Evolutionary conservation across 2,329 filamentous ascomycete genomes (phyloP).

Genomic region (Claviceps sp.): DNA sequence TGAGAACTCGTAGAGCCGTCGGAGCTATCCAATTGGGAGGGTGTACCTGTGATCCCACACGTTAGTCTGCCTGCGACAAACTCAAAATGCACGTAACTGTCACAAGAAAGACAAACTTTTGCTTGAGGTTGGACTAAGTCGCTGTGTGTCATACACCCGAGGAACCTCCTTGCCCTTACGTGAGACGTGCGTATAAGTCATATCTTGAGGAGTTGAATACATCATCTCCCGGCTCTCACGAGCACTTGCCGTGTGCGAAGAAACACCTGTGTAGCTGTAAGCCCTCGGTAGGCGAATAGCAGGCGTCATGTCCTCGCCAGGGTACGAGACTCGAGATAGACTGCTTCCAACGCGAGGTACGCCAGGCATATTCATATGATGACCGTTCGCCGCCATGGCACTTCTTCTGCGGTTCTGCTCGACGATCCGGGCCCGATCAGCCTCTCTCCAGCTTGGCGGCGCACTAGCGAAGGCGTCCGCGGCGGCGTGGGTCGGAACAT

Average conservation of each 20-base stretch:
- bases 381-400: slow-evolving; percentile 29
- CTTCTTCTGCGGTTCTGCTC: slow-evolving; percentile 37
- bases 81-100: neutral
- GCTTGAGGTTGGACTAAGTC: slow-evolving; percentile 24
- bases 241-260: slow-evolving; percentile 14
- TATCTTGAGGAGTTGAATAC: slow-evolving; percentile 16
- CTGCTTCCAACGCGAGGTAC: slow-evolving; percentile 34
- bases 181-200: slow-evolving; percentile 14
- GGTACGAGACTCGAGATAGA: slow-evolving; percentile 33
- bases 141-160: slow-evolving; percentile 19
- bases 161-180: slow-evolving; percentile 31
- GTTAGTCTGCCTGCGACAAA: neutral
- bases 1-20: slow-evolving; percentile 25
- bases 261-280: slow-evolving; percentile 30
- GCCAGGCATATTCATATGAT: slow-evolving; percentile 24
- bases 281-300: slow-evolving; percentile 26
- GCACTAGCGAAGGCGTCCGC: slow-evolving; percentile 42
- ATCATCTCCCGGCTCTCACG: slow-evolving; percentile 18
- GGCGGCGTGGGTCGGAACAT: slow-evolving; percentile 49
- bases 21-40: slow-evolving; percentile 19
- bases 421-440: slow-evolving; percentile 33
- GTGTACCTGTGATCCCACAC: slow-evolving; percentile 2
- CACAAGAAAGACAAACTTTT: slow-evolving; percentile 15
- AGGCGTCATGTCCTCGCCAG: slow-evolving; percentile 26
- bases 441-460: slow-evolving; percentile 35